These are phyloP conservation scores for Schizopora paradoxa DNA, from an alignment of 1,284 basidiomycete genomes.

Conservation along the genomic window DNA sequence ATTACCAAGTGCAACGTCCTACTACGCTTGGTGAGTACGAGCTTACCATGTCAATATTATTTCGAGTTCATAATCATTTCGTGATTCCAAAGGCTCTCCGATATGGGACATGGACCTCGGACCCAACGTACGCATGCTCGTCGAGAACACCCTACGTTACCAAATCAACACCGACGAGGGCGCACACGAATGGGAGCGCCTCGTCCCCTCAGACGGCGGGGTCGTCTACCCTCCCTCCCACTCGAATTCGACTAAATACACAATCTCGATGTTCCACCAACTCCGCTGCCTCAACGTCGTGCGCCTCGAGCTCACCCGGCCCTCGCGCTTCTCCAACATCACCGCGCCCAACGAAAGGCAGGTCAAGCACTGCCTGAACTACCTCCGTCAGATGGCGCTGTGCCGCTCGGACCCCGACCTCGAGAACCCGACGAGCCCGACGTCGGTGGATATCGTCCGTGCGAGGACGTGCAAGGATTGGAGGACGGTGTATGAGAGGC, in stretches of 20 bases:
- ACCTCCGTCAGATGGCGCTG: conserved; percentile 6
- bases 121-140: background rate
- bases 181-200: background rate
- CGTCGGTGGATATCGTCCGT: too few relatives aligned
- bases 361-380: conserved; percentile 19
- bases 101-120: too few relatives aligned
- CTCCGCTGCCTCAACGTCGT: conserved; percentile 29
- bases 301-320: conserved; percentile 28
- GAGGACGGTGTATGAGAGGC: too few relatives aligned
- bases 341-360: too few relatives aligned
- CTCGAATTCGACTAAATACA: background rate
- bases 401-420: conserved; percentile 1
- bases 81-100: too few relatives aligned
- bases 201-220: background rate
- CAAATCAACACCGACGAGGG: conserved; percentile 3
- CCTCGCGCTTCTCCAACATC: background rate
- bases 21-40: too few relatives aligned
- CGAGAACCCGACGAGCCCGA: too few relatives aligned
- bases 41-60: too few relatives aligned
- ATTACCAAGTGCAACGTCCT: too few relatives aligned
- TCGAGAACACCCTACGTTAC: conserved; percentile 4
- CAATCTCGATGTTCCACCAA: conserved; percentile 27
- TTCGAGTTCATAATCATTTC: too few relatives aligned
- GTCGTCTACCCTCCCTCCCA: background rate
- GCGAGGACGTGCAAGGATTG: too few relatives aligned